Base-by-base conservation (phyloP, 2,329 filamentous ascomycete species). In the Aspergillus quadricinctus region DNA sequence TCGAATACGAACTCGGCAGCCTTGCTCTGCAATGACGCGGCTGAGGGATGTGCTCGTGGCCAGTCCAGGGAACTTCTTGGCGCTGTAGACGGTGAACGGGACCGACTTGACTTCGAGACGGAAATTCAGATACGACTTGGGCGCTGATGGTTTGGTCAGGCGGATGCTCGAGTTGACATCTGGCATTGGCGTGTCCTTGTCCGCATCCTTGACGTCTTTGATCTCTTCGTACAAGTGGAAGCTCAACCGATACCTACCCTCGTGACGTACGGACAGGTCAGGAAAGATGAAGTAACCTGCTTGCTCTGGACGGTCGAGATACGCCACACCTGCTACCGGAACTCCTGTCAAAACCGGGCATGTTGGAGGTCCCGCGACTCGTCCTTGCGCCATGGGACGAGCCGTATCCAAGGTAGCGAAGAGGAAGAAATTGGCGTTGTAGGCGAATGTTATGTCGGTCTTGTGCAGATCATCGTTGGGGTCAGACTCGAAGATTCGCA, bases 371-470 rank as follows among this genome's bases (percentile, higher is more conserved):
- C 81, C 81, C 64, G 86, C 84, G 48, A 90, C 85, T 63, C 92
- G 88, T 51, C 89, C 89, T 57, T 91, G 88, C 19, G 91, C 91
- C 57, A 97, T 88, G 29, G 86, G 84, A 40, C 92, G 89, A 28
- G 91, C 89, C 65, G 90, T 87, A 70, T 97, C 92, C 57, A 99
- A 81, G 5, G 92, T 97, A 52, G 92, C 90, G 68, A 91, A 97
- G 43, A 97, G 86, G 77, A 99, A 97, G 83, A 97, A 97, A 76
- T 96, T 96, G 70, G 92, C 92, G 70, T 96, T 93, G 79, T 97
- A 96, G 57, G 86, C 83, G 68, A 96, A 96, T 1, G 94, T 97
- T 67, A 92, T 84, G 59, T 92, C 88, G 54, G 83, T 82, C 52
- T 80, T 76, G 50, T 83, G 80, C 25, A 86, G 80, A 27, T 86